Evolutionary conservation across 2,329 filamentous ascomycete genomes (phyloP), one percentile per base, ranked within the genome.

Genomic region (Cladosporium cucumerinum): DNA sequence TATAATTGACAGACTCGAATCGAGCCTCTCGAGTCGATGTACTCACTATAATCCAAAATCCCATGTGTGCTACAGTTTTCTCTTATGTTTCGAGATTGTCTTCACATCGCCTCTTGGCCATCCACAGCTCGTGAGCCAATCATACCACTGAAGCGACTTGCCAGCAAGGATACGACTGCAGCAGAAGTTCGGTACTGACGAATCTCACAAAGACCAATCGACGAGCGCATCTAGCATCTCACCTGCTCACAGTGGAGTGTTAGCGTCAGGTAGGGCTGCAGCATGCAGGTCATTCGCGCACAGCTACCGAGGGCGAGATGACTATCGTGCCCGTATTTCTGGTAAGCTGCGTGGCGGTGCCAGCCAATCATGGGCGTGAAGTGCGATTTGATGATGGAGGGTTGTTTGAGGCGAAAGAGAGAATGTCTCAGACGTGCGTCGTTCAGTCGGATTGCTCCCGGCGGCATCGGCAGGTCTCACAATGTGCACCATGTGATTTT

Each of bases 231-330:
- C 49, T 34, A 32, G 36, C 30, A 32, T 57, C 54, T 18, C 32
- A 39, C 32, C 21, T 57, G 39, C 26, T 43, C 36, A 48, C 26
- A 18, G 39, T 55, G 60, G 60, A 39, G 34, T 55, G 36, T 16
- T 54, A 54, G 51, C 51, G 34, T 30, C 28, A 52, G 60, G 60
- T 63, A 63, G 52, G 61, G 61, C 61, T 63, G 61, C 61, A 63
- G 54, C 23, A 59, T 64, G 62, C 62, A 55, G 62, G 62, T 64
- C 62, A 64, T 64, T 48, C 28, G 52, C 39, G 26, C 48, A 34
- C 21, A 52, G 48, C 48, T 52, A 52, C 58, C 58, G 58, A 51
- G 46, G 30, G 25, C 55, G 34, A 39, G 55, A 58, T 28, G 34
- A 23, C 52, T 2, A 6, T 58, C 34, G 34, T 25, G 21, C 36